Conservation (phyloP, 2,329 filamentous ascomycete species). For the Fusarium humuli region DNA sequence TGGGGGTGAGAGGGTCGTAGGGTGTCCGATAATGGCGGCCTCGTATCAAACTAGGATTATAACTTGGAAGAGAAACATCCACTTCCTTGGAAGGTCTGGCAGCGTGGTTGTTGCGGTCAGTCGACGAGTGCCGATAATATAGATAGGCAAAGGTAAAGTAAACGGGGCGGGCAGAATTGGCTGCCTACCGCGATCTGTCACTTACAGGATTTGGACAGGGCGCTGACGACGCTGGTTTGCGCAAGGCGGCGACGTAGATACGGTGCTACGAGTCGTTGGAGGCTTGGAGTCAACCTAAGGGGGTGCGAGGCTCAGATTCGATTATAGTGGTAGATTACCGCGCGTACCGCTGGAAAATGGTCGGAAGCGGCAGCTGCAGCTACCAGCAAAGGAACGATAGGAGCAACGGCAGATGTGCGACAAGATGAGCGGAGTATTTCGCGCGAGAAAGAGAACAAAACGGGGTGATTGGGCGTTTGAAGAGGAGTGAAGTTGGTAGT, state of each 20-base stretch:
- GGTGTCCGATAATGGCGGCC: conserved; percentile 13
- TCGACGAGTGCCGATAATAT: conserved; percentile 41
- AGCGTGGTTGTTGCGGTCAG: conserved; percentile 37
- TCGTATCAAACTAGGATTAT: conserved; percentile 31
- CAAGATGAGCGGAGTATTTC: conserved; percentile 25
- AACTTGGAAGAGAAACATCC: conserved; percentile 15
- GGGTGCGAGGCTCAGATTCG: conserved; percentile 20
- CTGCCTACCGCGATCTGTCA: conserved; percentile 24
- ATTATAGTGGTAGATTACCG: conserved; percentile 38
- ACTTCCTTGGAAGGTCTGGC: conserved; percentile 30
- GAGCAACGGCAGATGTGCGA: conserved; percentile 4
- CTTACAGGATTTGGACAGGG: conserved; percentile 10
- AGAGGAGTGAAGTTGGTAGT: conserved; percentile 48
- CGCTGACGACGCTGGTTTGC: conserved; percentile 39
- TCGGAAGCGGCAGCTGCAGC: conserved; percentile 13
- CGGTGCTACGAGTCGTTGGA: conserved; percentile 37
- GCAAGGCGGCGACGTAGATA: conserved; percentile 30
- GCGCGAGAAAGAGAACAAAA: conserved; percentile 36
- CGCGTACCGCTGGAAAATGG: conserved; percentile 50
- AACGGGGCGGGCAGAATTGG: conserved; percentile 13
- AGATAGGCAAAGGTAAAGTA: conserved; percentile 24
- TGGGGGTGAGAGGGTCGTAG: conserved; percentile 41
- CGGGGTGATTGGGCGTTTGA: conserved; percentile 39
- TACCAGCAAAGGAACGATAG: not conserved
- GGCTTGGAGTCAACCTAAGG: conserved; percentile 37